Base-by-base conservation (phyloP, 495 filamentous ascomycete species). In the Tetracladium setigerum region DNA sequence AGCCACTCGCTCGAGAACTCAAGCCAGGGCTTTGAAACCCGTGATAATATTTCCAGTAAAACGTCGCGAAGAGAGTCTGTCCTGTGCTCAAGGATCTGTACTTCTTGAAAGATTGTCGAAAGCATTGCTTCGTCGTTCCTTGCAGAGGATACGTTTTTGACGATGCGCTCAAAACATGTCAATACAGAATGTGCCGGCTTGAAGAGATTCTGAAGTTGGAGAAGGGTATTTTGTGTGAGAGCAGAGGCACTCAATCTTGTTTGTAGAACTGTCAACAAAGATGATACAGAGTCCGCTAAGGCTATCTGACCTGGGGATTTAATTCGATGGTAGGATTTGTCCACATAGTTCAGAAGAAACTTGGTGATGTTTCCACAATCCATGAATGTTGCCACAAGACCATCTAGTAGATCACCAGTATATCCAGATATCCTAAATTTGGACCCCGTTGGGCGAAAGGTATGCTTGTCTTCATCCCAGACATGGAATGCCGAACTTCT, bases 401-500 rank as follows among this genome's bases (percentile, higher is more conserved):
- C 70, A 38, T 78, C 65, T 2, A 89, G 62, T 2, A 76, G 63
- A 24, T 68, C 50, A 2, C 70, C 56, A 36, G 84, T 89, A 43
- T 81, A 71, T 2, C 91, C 90, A 0, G 86, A 85, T 9, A 86
- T 74, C 24, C 81, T 75, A 16, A 83, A 61, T 39, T 76, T 60
- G 3, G 73, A 55, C 7, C 79, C 54, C 7, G 67, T 65, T 30
- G 73, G 79, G 31, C 64, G 62, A 55, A 95, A 95, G 7, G 63
- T 62, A 42, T 63, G 63, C 27, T 70, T 75, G 18, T 67, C 58
- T 24, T 71, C 57, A 45, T 87, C 71, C 69, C 82, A 95, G 1
- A 60, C 60, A 62, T 94, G 96, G 39, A 95, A 75, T 9, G 84
- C 62, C 0, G 91, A 95, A 41, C 79, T 83, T 64, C 88, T 77